Evolutionary conservation across 352 stramenopile species (phyloP), one percentile per base, ranked within the genome.

Genomic region (Bremia lactucae): DNA sequence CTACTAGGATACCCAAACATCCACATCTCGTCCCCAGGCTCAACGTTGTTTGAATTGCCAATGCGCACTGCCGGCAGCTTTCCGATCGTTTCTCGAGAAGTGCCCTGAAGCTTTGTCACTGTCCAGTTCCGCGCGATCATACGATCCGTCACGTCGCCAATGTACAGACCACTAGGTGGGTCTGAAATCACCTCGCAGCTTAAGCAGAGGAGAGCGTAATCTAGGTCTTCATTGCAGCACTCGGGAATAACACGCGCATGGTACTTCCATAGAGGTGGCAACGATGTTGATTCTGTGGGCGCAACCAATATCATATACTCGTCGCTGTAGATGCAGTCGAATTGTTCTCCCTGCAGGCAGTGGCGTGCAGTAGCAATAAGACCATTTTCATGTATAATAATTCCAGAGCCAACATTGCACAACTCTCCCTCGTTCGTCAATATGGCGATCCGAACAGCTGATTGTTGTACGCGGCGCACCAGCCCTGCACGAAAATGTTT

Each of bases 1-100:
- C 74, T 88, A 54, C 80, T 92, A 14, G 80, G 80, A 40, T 92
- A 92, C 7, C 80, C 80, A 64, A 92, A 92, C 80, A 92, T 92
- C 80, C 80, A 92, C 77, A 92, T 88, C 43, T 92, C 80, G 46
- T 92, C 80, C 18, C 80, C 80, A 10, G 80, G 80, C 44, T 92
- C 80, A 14, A 92, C 69, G 23, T 89, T 92, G 55, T 92, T 92
- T 26, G 80, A 92, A 42, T 92, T 92, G 21, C 80, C 80, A 41
- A 92, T 87, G 3, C 64, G 63, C 18, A 92, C 76, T 6, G 80
- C 76, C 0, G 80, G 76, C 2, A 92, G 44, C 46, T 88, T 92
- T 21, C 57, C 59, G 10, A 90, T 83, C 14, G 70, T 88, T 15
- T 63, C 67, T 15, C 53, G 59, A 21, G 72, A 84, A 2, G 76